Conservation (phyloP, 202 grass and related monocot genomes). For the Panicum virgatum region DNA sequence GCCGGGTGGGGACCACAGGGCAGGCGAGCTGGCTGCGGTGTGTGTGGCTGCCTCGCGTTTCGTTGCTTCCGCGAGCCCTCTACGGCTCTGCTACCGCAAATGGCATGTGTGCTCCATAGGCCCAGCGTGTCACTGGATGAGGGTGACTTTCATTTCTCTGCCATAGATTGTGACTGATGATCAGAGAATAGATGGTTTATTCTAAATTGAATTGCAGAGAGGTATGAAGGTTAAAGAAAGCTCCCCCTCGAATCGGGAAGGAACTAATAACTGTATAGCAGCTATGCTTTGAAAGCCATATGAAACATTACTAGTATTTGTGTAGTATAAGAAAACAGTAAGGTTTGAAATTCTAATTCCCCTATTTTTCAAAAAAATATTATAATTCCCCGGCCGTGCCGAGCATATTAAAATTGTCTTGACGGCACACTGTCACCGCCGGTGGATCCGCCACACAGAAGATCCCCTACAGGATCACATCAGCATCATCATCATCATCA, state of each 20-base stretch:
- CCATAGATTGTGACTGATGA: not conserved
- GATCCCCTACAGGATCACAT: not conserved
- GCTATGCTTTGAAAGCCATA: too few relatives aligned
- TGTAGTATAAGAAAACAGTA: too few relatives aligned
- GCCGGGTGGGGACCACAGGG: conserved; percentile 20
- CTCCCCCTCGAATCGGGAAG: too few relatives aligned
- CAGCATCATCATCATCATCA: not conserved
- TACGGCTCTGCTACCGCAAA: not conserved
- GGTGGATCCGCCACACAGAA: not conserved
- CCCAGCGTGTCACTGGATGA: not conserved
- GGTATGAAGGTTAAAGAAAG: too few relatives aligned
- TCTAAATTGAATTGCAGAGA: too few relatives aligned
- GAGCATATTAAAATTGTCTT: not conserved
- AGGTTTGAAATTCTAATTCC: too few relatives aligned
- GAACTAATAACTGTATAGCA: too few relatives aligned
- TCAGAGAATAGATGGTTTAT: too few relatives aligned
- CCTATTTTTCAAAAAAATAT: too few relatives aligned
- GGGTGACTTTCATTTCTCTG: not conserved
- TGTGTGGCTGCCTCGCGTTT: conserved; percentile 30
- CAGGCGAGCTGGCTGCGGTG: conserved; percentile 18
- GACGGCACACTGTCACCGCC: not conserved
- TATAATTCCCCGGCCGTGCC: too few relatives aligned
- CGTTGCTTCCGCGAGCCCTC: not conserved
- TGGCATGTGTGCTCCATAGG: not conserved
- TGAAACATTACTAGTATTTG: too few relatives aligned